Percentiles rank a stretch among this genome's conserved stretches.
Conservation (phyloP, 176 grass and related monocot species). For the Oryza longistaminata region DNA sequence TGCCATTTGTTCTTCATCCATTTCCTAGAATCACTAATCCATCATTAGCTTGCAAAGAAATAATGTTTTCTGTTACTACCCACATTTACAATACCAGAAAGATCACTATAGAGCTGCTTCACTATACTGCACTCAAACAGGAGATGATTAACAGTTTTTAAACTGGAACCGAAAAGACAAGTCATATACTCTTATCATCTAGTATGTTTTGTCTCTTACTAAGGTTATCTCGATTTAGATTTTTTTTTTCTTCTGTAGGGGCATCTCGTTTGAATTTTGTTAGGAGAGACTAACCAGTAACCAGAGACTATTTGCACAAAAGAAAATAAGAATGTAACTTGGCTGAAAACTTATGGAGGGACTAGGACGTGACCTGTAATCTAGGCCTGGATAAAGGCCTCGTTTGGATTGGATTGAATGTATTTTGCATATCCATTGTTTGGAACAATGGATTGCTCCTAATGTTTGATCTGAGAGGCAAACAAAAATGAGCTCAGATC, state of each 20-base stretch:
- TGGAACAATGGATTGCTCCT: background rate
- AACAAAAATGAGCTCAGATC: background rate
- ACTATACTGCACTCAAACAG: background rate
- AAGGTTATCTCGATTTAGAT: background rate
- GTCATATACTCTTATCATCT: background rate
- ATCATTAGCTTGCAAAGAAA: too few relatives aligned
- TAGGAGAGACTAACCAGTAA: background rate
- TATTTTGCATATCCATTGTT: background rate
- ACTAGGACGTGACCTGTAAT: slow-evolving; percentile 2
- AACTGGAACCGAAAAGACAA: too few relatives aligned
- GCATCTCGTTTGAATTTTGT: background rate
- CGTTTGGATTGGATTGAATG: background rate
- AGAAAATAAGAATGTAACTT: background rate
- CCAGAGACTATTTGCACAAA: background rate
- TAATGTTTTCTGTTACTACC: background rate
- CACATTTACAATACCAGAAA: background rate
- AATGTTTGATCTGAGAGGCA: background rate
- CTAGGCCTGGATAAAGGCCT: background rate
- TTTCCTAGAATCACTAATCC: background rate
- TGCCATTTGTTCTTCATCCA: background rate
- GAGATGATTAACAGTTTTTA: background rate
- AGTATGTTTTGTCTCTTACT: background rate
- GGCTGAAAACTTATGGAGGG: background rate
- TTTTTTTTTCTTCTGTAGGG: background rate
- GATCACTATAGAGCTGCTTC: background rate